A percentile compares a stretch with the other conserved stretches of the same genome.
phyloP scores from a whole-genome alignment of 2,329 filamentous ascomycete genomes.

The Pseudogymnoascus sp. region DNA sequence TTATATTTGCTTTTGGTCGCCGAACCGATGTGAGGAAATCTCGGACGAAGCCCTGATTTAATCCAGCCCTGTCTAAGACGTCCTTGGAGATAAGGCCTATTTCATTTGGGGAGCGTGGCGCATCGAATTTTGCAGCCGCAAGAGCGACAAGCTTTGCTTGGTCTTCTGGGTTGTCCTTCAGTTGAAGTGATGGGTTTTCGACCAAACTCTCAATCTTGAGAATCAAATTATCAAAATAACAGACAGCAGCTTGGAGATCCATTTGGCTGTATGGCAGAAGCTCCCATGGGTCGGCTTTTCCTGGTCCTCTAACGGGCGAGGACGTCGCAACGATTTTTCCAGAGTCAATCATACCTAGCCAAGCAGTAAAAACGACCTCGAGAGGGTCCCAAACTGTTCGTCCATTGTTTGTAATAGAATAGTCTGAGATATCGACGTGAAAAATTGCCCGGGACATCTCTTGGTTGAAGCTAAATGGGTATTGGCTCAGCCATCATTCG shows the following conservation, averaged over 20 bases:
- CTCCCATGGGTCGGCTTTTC: slow-evolving; percentile 14
- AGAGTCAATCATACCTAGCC: slow-evolving; percentile 16
- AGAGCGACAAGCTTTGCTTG: slow-evolving; percentile 12
- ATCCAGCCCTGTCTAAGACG: slow-evolving; percentile 9
- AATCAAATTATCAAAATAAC: slow-evolving; percentile 12
- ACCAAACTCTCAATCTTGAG: slow-evolving; percentile 11
- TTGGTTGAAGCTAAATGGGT: slow-evolving; percentile 16
- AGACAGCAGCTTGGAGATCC: slow-evolving; percentile 4
- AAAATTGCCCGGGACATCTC: slow-evolving; percentile 15
- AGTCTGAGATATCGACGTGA: slow-evolving; percentile 9
- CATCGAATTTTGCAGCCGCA: slow-evolving; percentile 7
- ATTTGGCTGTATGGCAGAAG: slow-evolving; percentile 15
- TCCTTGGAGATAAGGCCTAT: slow-evolving; percentile 12
- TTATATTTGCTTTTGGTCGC: slow-evolving; percentile 11
- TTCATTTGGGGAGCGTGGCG: not conserved
- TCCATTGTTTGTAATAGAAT: slow-evolving; percentile 14
- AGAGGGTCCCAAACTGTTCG: slow-evolving; percentile 19
- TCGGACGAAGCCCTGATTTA: slow-evolving; percentile 12
- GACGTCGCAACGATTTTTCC: slow-evolving; percentile 15
- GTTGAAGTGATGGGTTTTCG: slow-evolving; percentile 9
- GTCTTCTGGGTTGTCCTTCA: slow-evolving; percentile 11
- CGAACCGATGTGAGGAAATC: slow-evolving; percentile 13
- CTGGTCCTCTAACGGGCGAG: not conserved
- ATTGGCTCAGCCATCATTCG: not conserved
- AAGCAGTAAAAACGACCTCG: slow-evolving; percentile 17